A percentile compares a stretch with the other conserved stretches of the same genome.
Conservation (phyloP, 2,329 filamentous ascomycete species). For the Capronia coronata region DNA sequence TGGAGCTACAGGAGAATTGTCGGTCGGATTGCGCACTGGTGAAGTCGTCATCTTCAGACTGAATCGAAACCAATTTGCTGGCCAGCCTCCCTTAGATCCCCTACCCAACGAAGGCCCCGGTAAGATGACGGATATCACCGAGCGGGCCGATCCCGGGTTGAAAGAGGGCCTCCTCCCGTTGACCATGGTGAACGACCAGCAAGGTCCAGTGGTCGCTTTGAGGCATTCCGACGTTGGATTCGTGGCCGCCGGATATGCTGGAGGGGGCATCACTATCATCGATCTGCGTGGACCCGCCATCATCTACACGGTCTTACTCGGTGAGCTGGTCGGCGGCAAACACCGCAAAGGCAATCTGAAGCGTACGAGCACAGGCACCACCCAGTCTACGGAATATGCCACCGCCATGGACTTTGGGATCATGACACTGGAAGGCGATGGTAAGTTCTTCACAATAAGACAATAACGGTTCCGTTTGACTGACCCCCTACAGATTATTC, state of each 20-base stretch:
- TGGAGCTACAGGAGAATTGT: slow-evolving; percentile 74
- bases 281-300: slow-evolving; percentile 82
- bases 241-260: slow-evolving; percentile 76
- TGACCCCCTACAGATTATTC: slow-evolving; percentile 61
- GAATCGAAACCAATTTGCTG: slow-evolving; percentile 70
- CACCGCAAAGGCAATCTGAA: slow-evolving; percentile 68
- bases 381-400: slow-evolving; percentile 60
- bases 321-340: slow-evolving; percentile 70
- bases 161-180: slow-evolving; percentile 77
- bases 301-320: slow-evolving; percentile 67
- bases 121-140: slow-evolving; percentile 66
- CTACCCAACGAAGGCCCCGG: slow-evolving; percentile 55
- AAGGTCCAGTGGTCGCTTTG: slow-evolving; percentile 71
- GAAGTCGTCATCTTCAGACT: slow-evolving; percentile 83
- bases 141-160: slow-evolving; percentile 63
- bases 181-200: slow-evolving; percentile 73
- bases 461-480: slow-evolving; percentile 13
- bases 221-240: slow-evolving; percentile 92
- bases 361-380: slow-evolving; percentile 29
- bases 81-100: slow-evolving; percentile 46
- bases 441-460: slow-evolving; percentile 31
- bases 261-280: slow-evolving; percentile 71
- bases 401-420: slow-evolving; percentile 84
- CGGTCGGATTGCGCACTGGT: slow-evolving; percentile 71
- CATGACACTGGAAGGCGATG: slow-evolving; percentile 86